Percentiles rank a stretch among this genome's conserved stretches.
phyloP scores from a whole-genome alignment of 169 alveolate species.

The Ichthyophthirius multifiliis region DNA sequence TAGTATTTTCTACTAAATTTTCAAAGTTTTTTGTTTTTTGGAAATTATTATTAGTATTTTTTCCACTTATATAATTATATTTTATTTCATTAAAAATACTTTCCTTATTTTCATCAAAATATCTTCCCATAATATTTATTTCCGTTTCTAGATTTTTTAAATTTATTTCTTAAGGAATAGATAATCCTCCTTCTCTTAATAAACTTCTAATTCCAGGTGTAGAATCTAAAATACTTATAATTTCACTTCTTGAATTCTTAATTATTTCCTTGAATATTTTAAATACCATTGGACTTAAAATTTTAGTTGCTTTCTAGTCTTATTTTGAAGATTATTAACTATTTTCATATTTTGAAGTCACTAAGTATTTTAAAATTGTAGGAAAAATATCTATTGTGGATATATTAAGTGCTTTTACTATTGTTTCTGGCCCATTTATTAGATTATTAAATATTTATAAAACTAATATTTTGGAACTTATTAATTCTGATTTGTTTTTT shows the following conservation, averaged over 20 bases:
- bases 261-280: background rate
- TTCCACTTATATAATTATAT: background rate
- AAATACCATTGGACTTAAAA: background rate
- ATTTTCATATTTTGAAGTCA: background rate
- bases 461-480: background rate
- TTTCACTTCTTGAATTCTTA: background rate
- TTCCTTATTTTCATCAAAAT: background rate
- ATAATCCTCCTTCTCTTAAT: background rate
- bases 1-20: background rate
- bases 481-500: slow-evolving; percentile 7
- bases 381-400: slow-evolving; percentile 2
- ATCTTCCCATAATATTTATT: background rate
- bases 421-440: slow-evolving; percentile 1
- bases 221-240: background rate
- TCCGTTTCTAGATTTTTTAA: background rate
- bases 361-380: background rate
- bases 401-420: background rate
- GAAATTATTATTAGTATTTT: background rate
- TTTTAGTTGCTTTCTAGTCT: background rate
- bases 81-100: background rate
- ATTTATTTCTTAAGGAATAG: background rate
- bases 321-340: too few species aligned
- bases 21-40: background rate
- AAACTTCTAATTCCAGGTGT: slow-evolving; percentile 13
- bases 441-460: background rate